A percentile compares a stretch with the other conserved stretches of the same genome.
phyloP scores from a whole-genome alignment of 371 early-diverging fungal genomes.

The Enteropsectra breve region DNA sequence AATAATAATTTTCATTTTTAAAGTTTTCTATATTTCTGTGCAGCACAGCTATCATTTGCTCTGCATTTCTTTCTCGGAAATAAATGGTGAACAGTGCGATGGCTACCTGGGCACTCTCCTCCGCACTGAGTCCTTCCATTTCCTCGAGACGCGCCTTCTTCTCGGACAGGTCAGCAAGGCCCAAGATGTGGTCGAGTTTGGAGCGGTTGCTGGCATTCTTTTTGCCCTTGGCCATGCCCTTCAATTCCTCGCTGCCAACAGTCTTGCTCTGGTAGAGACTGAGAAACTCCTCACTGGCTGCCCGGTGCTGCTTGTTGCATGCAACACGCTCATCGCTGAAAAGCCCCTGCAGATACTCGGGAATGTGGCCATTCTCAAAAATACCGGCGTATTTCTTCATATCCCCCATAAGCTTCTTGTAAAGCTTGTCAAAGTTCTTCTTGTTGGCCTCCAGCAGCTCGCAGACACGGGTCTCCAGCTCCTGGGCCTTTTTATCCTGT shows the following conservation, averaged over 20 bases:
- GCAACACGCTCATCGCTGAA: conserved; percentile 12
- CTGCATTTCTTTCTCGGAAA: conserved; percentile 10
- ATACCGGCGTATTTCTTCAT: conserved; percentile 23
- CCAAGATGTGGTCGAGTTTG: background rate
- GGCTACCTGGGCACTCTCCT: background rate
- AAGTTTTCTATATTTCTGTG: conserved; percentile 2
- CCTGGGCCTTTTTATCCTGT: conserved; percentile 30
- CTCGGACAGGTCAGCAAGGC: no score
- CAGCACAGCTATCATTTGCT: conserved; percentile 15
- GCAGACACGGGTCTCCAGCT: conserved; percentile 24
- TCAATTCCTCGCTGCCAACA: conserved; percentile 13
- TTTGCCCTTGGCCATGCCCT: conserved; percentile 26
- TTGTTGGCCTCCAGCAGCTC: conserved; percentile 23
- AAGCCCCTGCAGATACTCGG: conserved; percentile 22
- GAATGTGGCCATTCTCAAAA: conserved; percentile 1
- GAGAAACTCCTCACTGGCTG: conserved; percentile 23
- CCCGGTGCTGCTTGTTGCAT: conserved; percentile 15
- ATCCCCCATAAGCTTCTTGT: conserved; percentile 48
- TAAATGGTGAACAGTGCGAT: conserved; percentile 30
- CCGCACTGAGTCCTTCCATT: background rate
- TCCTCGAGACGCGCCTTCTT: conserved; percentile 11
- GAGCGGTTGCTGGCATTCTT: conserved; percentile 23
- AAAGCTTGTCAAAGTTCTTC: conserved; percentile 44
- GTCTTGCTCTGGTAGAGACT: conserved; percentile 8
- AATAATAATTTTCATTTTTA: background rate